Evolutionary conservation across 1,284 basidiomycete genomes (phyloP).

Genomic region (Trichosporon sp.): DNA sequence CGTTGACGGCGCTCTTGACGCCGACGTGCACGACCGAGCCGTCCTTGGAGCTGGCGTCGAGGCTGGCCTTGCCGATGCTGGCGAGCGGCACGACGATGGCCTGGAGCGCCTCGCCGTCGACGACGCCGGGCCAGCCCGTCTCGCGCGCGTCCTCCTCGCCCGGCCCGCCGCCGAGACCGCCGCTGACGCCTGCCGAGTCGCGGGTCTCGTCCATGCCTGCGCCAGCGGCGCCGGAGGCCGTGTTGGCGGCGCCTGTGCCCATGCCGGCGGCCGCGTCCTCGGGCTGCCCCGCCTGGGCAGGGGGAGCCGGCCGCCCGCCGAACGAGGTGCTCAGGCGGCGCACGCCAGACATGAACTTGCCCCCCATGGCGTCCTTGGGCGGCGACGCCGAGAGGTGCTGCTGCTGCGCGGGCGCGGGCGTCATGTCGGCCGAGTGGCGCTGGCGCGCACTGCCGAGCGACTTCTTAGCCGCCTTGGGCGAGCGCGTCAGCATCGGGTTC

Average conservation of each 20-base stretch:
- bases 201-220: background rate
- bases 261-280: background rate
- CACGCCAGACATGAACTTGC: background rate
- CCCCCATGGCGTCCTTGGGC: background rate
- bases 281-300: background rate
- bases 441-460: too few relatives aligned
- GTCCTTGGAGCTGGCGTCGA: constrained; percentile 5
- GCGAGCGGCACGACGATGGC: constrained; percentile 32
- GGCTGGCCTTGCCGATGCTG: constrained; percentile 20
- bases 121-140: constrained; percentile 37
- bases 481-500: constrained; percentile 34
- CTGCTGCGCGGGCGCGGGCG: background rate
- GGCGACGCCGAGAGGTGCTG: constrained; percentile 19
- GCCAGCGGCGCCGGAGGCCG: background rate
- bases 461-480: background rate
- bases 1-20: constrained; percentile 11
- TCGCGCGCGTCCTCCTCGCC: constrained; percentile 19
- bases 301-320: background rate
- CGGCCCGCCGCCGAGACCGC: background rate
- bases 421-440: background rate
- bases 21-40: constrained; percentile 1
- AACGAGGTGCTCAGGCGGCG: background rate
- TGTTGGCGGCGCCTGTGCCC: background rate
- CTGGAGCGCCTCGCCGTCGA: constrained; percentile 33
- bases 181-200: constrained; percentile 2